Evolutionary conservation across 768 basidiomycete genomes (phyloP), one percentile per base, ranked within the genome.

Genomic region (Xerocomus brunneocitrinus): DNA sequence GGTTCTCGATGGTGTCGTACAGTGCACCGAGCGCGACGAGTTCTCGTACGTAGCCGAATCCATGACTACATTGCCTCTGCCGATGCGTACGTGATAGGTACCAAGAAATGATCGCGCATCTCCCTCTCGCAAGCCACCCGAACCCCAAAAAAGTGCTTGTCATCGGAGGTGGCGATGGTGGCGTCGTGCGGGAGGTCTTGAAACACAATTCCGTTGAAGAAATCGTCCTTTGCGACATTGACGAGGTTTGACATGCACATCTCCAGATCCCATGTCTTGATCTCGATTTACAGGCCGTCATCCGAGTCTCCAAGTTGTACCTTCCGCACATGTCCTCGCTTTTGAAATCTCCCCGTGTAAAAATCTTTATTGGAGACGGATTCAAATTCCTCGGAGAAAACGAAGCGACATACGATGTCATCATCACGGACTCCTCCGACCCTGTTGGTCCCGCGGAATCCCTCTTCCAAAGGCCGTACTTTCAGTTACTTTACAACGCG

Each of bases 361-460:
- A 76, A 8, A 87, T 98, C 49, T 76, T 81, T 74, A 82, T 98
- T 62, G 95, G 95, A 44, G 95, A 98, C 61, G 95, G 95, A 42
- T 97, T 98, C 85, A 90, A 93, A 70, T 98, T 95, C 79, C 84
- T 99, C 45, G 84, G 85, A 12, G 88, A 92, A 47, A 87, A 95
- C 73, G 81, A 87, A 61, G 76, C 83, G 46, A 84, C 84, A 47
- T 97, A 95, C 83, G 95, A 99, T 67, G 91, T 90, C 55, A 98
- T 99, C 76, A 90, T 99, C 74, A 99, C 95, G 57, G 95, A 99
- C 71, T 98, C 95, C 19, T 97, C 94, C 22, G 95, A 98, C 71
- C 95, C 95, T 36, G 92, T 98, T 51, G 95, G 95, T 40, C 95
- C 95, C 40, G 95, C 95, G 42, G 87, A 84, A 42, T 81, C 89